phyloP scores from a whole-genome alignment of 2,329 filamentous ascomycete genomes.

The Xylariomycetidae sp. region DNA sequence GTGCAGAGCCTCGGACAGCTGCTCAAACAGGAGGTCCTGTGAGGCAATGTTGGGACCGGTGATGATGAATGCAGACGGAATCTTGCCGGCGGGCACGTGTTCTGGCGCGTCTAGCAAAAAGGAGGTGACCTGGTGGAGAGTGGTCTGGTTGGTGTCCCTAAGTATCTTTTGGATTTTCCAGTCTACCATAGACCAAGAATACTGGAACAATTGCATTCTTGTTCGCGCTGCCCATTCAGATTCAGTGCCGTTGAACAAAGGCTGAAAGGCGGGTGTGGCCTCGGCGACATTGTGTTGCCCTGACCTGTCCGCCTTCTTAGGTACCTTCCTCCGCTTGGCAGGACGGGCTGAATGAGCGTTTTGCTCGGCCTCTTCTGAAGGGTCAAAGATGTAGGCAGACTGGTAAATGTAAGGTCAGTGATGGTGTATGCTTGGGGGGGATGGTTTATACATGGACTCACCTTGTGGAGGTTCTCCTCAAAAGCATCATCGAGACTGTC shows the following conservation, averaged over 20 bases:
- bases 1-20: conserved; percentile 55
- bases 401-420: conserved; percentile 26
- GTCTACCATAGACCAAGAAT: conserved; percentile 60
- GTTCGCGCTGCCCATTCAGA: conserved; percentile 39
- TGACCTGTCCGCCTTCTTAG: conserved; percentile 29
- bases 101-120: conserved; percentile 42
- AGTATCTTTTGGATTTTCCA: conserved; percentile 56
- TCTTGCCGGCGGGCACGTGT: conserved; percentile 35
- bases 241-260: conserved; percentile 51
- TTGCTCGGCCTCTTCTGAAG: conserved; percentile 32
- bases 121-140: conserved; percentile 49
- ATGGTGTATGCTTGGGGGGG: background rate
- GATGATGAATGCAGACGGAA: conserved; percentile 67
- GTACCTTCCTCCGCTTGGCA: conserved; percentile 52
- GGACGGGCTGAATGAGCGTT: conserved; percentile 35
- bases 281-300: conserved; percentile 9
- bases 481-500: conserved; percentile 15
- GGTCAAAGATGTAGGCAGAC: conserved; percentile 58
- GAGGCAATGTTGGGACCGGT: conserved; percentile 75
- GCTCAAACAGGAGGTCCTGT: conserved; percentile 66
- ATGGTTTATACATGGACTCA: conserved; percentile 5
- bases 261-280: conserved; percentile 34
- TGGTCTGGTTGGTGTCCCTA: conserved; percentile 54
- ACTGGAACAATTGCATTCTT: conserved; percentile 54
- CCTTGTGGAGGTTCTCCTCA: conserved; percentile 27